Conservation (phyloP, 495 filamentous ascomycete genomes). For the Lasiosphaeris hirsuta region DNA sequence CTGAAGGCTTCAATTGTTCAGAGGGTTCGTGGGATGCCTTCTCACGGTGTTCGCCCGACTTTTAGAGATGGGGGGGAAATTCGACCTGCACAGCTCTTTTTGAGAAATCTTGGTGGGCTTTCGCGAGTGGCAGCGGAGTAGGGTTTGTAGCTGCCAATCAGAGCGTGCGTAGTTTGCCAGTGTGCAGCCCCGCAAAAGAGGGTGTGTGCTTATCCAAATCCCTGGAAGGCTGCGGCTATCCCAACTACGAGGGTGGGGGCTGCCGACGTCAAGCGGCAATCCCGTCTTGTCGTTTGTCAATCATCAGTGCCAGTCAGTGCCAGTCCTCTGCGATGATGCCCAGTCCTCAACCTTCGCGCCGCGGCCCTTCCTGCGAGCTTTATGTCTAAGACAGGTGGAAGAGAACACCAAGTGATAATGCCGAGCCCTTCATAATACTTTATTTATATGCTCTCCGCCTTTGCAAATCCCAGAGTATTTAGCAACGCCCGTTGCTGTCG, state of each 20-base stretch:
- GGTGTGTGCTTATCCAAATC: constrained; percentile 12
- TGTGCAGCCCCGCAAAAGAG: not conserved
- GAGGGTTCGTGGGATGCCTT: constrained; percentile 29
- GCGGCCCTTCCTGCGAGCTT: not conserved
- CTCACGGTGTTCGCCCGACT: constrained; percentile 29
- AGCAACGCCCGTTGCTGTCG: not conserved
- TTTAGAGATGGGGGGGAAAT: constrained; percentile 32
- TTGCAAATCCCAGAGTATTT: not conserved
- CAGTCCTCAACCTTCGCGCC: not conserved
- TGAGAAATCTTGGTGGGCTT: constrained; percentile 37
- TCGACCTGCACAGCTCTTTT: constrained; percentile 31
- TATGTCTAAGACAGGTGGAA: not conserved
- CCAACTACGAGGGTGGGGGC: constrained; percentile 11
- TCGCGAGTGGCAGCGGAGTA: constrained; percentile 27
- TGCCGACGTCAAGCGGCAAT: constrained; percentile 24
- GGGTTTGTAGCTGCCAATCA: constrained; percentile 29
- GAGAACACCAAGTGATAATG: constrained; percentile 3
- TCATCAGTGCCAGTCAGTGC: not conserved
- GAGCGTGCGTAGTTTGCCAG: not conserved
- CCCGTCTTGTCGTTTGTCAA: constrained; percentile 1
- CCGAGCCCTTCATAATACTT: not conserved
- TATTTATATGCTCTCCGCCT: not conserved
- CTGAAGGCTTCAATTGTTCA: constrained; percentile 26
- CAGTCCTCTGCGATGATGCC: not conserved
- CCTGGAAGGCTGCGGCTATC: not conserved